These are phyloP conservation scores for Rhodotorula taiwanensis DNA, from an alignment of 768 basidiomycete genomes.

Conservation along the genomic window DNA sequence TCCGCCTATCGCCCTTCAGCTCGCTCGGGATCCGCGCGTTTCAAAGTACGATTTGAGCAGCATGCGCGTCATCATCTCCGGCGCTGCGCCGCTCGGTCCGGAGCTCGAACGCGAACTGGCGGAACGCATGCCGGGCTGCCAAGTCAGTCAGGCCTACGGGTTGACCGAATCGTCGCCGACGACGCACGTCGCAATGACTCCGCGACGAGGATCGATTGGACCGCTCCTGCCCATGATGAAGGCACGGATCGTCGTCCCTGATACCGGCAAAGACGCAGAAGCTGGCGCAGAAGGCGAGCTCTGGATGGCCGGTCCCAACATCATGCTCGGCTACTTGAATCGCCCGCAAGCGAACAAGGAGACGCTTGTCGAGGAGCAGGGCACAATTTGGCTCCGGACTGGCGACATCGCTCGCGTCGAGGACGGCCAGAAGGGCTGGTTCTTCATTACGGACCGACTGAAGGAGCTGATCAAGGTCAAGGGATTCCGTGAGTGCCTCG, in stretches of 20 bases:
- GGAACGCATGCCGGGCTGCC: slow-evolving; percentile 12
- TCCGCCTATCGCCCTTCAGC: slow-evolving; percentile 36
- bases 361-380: slow-evolving; percentile 19
- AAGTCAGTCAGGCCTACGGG: slow-evolving; percentile 30
- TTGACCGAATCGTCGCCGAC: slow-evolving; percentile 36
- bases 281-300: slow-evolving; percentile 32
- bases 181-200: slow-evolving; percentile 16
- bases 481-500: slow-evolving; percentile 36
- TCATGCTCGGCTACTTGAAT: slow-evolving; percentile 38
- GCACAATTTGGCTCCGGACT: slow-evolving; percentile 33
- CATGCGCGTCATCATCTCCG: slow-evolving; percentile 30
- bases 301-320: slow-evolving; percentile 19
- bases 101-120: slow-evolving; percentile 36
- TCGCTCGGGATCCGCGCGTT: slow-evolving; percentile 32
- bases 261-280: slow-evolving; percentile 31
- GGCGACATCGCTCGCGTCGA: slow-evolving; percentile 39
- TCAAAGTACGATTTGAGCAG: slow-evolving; percentile 36
- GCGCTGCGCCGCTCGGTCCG: slow-evolving; percentile 40
- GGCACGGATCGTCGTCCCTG: slow-evolving; percentile 29
- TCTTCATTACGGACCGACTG: slow-evolving; percentile 43
- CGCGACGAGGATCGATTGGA: slow-evolving; percentile 25
- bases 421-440: slow-evolving; percentile 27
- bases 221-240: slow-evolving; percentile 32
- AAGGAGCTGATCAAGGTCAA: slow-evolving; percentile 44
- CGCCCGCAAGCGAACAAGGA: slow-evolving; percentile 33